Conservation (phyloP, 2,329 filamentous ascomycete species). For the Penicillium crustosum region DNA sequence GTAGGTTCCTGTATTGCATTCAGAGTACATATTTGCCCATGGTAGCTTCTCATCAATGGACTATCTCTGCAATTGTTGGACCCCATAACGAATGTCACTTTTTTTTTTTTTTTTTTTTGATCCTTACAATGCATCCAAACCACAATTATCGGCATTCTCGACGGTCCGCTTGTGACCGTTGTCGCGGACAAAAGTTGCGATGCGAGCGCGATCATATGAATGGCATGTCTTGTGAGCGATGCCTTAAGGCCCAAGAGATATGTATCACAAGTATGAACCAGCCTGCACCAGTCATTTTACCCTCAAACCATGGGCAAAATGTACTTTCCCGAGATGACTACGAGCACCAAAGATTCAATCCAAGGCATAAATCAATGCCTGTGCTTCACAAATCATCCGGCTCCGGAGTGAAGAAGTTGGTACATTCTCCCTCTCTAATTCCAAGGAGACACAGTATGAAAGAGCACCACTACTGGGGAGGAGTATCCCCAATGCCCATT, state of each 20-base stretch:
- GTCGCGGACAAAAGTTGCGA: slow-evolving; percentile 26
- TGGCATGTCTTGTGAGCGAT: slow-evolving; percentile 25
- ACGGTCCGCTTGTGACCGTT: slow-evolving; percentile 26
- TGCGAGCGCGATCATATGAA: slow-evolving; percentile 25
- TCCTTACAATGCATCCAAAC: slow-evolving; percentile 16
- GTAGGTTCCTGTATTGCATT: not conserved
- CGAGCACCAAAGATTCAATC: not conserved
- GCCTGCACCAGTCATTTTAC: slow-evolving; percentile 3
- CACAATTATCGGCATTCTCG: slow-evolving; percentile 25
- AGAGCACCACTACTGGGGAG: slow-evolving; percentile 6
- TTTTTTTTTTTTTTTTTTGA: no score
- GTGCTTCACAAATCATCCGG: slow-evolving; percentile 16
- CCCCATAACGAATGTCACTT: not conserved
- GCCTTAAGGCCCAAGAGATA: slow-evolving; percentile 25
- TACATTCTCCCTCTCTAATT: not conserved
- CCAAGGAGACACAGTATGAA: not conserved
- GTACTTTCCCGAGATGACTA: slow-evolving; percentile 1
- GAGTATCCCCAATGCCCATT: not conserved
- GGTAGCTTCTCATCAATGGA: not conserved
- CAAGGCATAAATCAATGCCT: slow-evolving; percentile 5
- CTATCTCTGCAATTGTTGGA: not conserved
- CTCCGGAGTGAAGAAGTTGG: slow-evolving; percentile 12
- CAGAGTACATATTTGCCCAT: slow-evolving; percentile 4
- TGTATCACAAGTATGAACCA: slow-evolving; percentile 25
- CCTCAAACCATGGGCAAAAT: not conserved